Base-by-base conservation (phyloP, 1,139 yeast genomes). In the Pichia cactophila region DNA sequence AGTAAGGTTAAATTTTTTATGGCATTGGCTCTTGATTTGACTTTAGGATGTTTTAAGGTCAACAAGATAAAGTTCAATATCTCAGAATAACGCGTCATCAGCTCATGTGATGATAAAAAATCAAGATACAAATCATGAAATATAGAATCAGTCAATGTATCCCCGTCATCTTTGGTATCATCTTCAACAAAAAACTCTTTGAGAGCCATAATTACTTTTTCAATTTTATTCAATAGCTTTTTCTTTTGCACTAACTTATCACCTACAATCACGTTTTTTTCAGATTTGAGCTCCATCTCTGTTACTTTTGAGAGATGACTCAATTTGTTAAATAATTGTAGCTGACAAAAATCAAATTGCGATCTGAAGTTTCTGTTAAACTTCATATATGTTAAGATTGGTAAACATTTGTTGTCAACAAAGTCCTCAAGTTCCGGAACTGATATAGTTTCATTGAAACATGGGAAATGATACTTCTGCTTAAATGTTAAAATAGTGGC, bases 21-120 rank as follows among this genome's bases (percentile, higher is more conserved):
- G 0, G 90, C 86, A 49, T 80, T 78, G 0, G 86, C 74, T 58
- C 85, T 77, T 1, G 83, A 67, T 55, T 81, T 85, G 28, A 79
- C 74, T 56, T 80, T 82, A 1, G 73, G 58, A 52, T 78, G 77
- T 33, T 73, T 77, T 45, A 83, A 63, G 0, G 77, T 68, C 6
- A 63, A 65, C 16, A 83, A 58, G 3, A 86, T 64, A 14, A 80
- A 64, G 26, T 66, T 67, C 43, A 85, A 57, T 49, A 83, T 78
- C 4, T 68, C 68, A n/a, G 80, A 83, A 58, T 80, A 81, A 2
- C 76, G 65, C 5, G 66, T 57, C 14, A 69, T 56, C 38, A 81
- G 35, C 10, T 50, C 50, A 44, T 55, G 56, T 4, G 62, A 57
- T 3, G 50, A 44, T 31, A 61, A 42, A 6, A 56, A 42, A 16